A percentile compares a stretch with the other conserved stretches of the same genome.
Evolutionary conservation across 1,139 yeast genomes (phyloP).

Genomic region (Candida glucosophila): DNA sequence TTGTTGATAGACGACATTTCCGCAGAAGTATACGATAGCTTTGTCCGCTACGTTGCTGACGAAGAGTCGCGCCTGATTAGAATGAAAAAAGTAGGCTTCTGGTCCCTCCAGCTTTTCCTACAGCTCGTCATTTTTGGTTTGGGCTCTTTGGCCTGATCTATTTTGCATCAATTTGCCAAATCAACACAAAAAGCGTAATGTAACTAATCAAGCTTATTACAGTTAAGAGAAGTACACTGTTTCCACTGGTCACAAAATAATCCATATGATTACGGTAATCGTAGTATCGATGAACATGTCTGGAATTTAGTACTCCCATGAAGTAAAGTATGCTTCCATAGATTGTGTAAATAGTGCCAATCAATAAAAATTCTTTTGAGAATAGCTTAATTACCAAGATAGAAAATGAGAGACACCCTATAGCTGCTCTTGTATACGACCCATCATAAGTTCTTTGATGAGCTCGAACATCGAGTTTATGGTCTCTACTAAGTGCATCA

Average conservation of each 20-base stretch:
- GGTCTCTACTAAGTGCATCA: slow-evolving; percentile 24
- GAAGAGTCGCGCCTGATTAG: slow-evolving; percentile 70
- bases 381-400: slow-evolving; percentile 44
- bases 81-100: slow-evolving; percentile 79
- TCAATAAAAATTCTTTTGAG: slow-evolving; percentile 42
- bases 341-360: slow-evolving; percentile 44
- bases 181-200: slow-evolving; percentile 32
- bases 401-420: slow-evolving; percentile 38
- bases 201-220: slow-evolving; percentile 39
- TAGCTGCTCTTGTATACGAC: slow-evolving; percentile 47
- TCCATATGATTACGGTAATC: slow-evolving; percentile 30
- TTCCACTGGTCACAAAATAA: slow-evolving; percentile 43
- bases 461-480: slow-evolving; percentile 46
- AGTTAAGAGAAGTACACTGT: slow-evolving; percentile 36
- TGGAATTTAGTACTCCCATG: slow-evolving; percentile 39
- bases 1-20: slow-evolving; percentile 86
- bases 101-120: slow-evolving; percentile 81
- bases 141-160: slow-evolving; percentile 35
- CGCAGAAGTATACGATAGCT: slow-evolving; percentile 83
- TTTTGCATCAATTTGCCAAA: slow-evolving; percentile 8
- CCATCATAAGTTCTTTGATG: slow-evolving; percentile 59
- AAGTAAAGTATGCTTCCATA: slow-evolving; percentile 43
- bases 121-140: slow-evolving; percentile 78
- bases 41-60: slow-evolving; percentile 80
- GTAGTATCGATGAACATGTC: slow-evolving; percentile 38